Evolutionary conservation across 2,329 filamentous ascomycete genomes (phyloP), one percentile per base, ranked within the genome.

Genomic region (Alternaria sp.): DNA sequence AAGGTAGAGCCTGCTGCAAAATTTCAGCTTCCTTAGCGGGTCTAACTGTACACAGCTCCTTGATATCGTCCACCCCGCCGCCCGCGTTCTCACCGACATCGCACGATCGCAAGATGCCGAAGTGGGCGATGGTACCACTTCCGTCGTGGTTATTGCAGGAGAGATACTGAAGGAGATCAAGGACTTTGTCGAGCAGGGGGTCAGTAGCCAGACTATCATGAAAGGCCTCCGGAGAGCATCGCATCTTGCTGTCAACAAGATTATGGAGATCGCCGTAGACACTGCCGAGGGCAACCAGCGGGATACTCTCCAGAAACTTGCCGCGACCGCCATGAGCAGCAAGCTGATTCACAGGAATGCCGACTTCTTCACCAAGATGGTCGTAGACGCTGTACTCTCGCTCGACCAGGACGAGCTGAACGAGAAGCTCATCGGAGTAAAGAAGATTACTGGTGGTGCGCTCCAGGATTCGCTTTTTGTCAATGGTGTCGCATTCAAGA

Each of bases 261-360:
- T 99, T 80, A 97, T 96, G 87, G 95, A 99, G 83, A 97, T 99
- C 79, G 91, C 94, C 49, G 88, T 98, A 69, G 89, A 89, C 81
- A 94, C 93, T 57, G 87, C 89, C 70, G 93, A 97, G 79, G 87
- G 85, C 61, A 94, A 92, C 81, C 91, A 90, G 81, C 89, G 92
- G 71, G 94, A 97, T 72, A 98, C 94, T 43, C 86, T 99, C 63
- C 83, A 85, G 79, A 97, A 97, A 82, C 85, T 99, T 72, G 95
- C 95, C 30, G 93, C 88, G 36, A 99, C 95, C 28, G 95, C 95
- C 71, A 99, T 99, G 95, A 98, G 94, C 81, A 97, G 94, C 87
- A 99, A 99, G 86, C 85, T 99, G 72, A 98, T 99, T 79, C 97
- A 98, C 87, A 88, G 94, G 75, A 98, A 99, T 83, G 92, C 95